Evolutionary conservation across 2,329 filamentous ascomycete genomes (phyloP).

Genomic region (Chaetomiaceae sp.): DNA sequence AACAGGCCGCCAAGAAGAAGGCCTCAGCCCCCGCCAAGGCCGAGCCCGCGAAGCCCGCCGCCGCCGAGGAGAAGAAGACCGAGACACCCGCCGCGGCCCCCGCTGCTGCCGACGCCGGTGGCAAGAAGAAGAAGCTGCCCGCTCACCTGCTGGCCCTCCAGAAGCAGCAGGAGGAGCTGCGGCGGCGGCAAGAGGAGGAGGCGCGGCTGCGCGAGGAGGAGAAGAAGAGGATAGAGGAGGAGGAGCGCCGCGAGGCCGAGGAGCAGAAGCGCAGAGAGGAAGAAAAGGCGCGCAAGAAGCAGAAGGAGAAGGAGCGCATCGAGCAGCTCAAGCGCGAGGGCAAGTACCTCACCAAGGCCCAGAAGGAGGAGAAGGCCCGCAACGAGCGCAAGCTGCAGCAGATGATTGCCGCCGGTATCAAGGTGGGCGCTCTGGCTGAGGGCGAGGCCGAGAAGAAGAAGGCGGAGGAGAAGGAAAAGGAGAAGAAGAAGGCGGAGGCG

Average conservation of each 20-base stretch:
- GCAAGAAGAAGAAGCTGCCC: conserved; percentile 86
- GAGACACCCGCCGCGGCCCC: conserved; percentile 37
- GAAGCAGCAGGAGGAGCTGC: conserved; percentile 78
- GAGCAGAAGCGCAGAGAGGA: conserved; percentile 68
- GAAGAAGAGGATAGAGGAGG: conserved; percentile 59
- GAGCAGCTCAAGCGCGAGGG: conserved; percentile 86
- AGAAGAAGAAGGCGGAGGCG: conserved; percentile 70
- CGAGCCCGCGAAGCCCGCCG: conserved; percentile 51
- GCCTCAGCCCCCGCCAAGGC: conserved; percentile 45
- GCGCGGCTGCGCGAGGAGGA: conserved; percentile 58
- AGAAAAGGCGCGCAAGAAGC: conserved; percentile 72
- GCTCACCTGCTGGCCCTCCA: conserved; percentile 68
- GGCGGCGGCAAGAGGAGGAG: conserved; percentile 59
- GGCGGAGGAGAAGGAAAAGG: conserved; percentile 50
- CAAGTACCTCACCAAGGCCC: conserved; percentile 80
- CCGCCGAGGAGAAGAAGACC: conserved; percentile 46
- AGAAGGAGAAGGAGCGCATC: conserved; percentile 79
- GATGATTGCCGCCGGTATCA: conserved; percentile 74
- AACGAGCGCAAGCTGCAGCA: conserved; percentile 79
- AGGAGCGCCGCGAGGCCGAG: conserved; percentile 61
- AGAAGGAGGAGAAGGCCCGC: conserved; percentile 75
- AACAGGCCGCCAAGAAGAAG: conserved; percentile 81
- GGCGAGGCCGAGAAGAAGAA: conserved; percentile 53
- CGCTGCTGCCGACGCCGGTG: conserved; percentile 47
- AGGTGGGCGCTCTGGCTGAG: conserved; percentile 58